Evolutionary conservation across 257 asterid species (phyloP), one percentile per base, ranked within the genome.

Genomic region (Cinchona pubescens): DNA sequence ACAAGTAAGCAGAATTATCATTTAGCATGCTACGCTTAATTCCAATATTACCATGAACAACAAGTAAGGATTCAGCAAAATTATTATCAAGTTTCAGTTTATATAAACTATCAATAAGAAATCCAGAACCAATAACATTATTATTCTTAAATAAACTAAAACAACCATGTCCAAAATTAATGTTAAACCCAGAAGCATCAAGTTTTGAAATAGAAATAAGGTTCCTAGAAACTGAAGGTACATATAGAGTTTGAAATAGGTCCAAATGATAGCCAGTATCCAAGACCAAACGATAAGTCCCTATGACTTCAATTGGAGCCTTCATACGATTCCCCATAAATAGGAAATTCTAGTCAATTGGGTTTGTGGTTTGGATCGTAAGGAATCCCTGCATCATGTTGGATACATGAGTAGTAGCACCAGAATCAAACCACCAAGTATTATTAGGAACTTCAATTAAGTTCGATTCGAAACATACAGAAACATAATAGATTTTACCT

Each of bases 371-470:
- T 72, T 23, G 42, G 63, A 30, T 78, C 40, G 48, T 29, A 67
- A 72, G 30, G 38, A 73, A 73, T 65, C 78, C 70, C 58, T 59
- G 68, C 38, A 61, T 68, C 27, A 55, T 23, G 43, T 73, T 73
- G 7, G 34, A 69, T 29, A 77, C 55, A 34, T 70, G 66, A 59
- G 43, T 45, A 7, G 25, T 70, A 16, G 38, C 16, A 40, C 40
- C 53, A 43, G 45, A 73, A 73, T 65, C 74, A 42, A 79, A 3
- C 78, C 61, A 72, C 73, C 73, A 71, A 62, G 67, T 38, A 38
- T 38, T 38, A 38, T 3, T 2, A 38, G 42, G 42, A 38, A 38
- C 42, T 38, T 38, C 42, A 38, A 7, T 7, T 7, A 27, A 38
- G 9, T 46, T 13, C 9, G 13, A 4, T 46, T 46, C 16, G 9